phyloP scores from a whole-genome alignment of 768 basidiomycete species.

The Butyriboletus loyo region DNA sequence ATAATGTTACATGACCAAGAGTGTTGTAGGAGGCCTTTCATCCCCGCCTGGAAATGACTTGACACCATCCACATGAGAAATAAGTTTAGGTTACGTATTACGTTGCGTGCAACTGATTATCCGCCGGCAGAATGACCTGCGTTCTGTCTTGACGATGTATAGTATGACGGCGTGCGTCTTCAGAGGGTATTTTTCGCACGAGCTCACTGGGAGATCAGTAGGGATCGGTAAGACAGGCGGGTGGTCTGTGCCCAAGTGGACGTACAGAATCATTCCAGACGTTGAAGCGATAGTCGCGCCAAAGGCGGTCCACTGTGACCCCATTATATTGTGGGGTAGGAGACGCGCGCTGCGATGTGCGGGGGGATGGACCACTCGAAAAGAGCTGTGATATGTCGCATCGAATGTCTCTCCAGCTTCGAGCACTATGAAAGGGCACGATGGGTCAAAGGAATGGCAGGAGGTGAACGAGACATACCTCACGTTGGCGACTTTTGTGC shows the following conservation, averaged over 20 bases:
- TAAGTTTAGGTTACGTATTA: slow-evolving; percentile 33
- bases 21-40: slow-evolving; percentile 13
- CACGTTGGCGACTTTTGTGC: slow-evolving; percentile 63
- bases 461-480: slow-evolving; percentile 44
- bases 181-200: slow-evolving; percentile 22
- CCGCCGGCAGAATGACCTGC: slow-evolving; percentile 28
- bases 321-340: slow-evolving; percentile 44
- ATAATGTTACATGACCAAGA: slow-evolving; percentile 30
- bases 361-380: slow-evolving; percentile 35
- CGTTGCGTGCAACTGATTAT: slow-evolving; percentile 26
- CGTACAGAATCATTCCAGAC: slow-evolving; percentile 54
- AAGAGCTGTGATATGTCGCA: slow-evolving; percentile 64
- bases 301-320: slow-evolving; percentile 61
- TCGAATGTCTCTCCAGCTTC: slow-evolving; percentile 62
- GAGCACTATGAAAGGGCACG: slow-evolving; percentile 42
- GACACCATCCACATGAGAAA: slow-evolving; percentile 17
- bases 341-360: slow-evolving; percentile 31
- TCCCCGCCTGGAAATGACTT: slow-evolving; percentile 8
- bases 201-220: slow-evolving; percentile 19
- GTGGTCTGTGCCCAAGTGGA: not conserved
- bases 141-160: slow-evolving; percentile 28
- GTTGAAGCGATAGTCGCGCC: slow-evolving; percentile 64
- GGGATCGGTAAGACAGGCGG: slow-evolving; percentile 4
- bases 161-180: slow-evolving; percentile 22
- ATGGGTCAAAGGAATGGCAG: not conserved